Base-by-base conservation (phyloP, 352 stramenopile genomes). In the Blastocystis sp. region DNA sequence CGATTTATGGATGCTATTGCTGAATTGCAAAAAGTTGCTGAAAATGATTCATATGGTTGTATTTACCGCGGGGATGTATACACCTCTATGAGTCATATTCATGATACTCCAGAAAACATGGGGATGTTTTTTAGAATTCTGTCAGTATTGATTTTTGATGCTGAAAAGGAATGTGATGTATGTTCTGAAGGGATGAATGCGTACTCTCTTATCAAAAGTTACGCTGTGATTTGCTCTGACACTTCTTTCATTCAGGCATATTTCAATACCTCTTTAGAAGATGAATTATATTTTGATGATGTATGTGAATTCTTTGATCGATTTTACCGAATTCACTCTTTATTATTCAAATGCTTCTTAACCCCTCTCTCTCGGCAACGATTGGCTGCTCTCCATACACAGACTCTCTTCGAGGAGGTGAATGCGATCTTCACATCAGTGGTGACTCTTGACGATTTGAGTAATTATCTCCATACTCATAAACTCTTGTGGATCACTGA, bases 41-140 rank as follows among this genome's bases (percentile, higher is more conserved):
- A 56, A 22, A 53, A 78, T 19, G 66, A 78, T 27, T 4, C 66
- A 27, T 78, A 37, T 9, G 24, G 24, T 48, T 78, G 1, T 30
- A 24, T 78, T n/a, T 78, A 78, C 57, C 44, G 37, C 37, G 66
- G 66, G 44, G 66, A 78, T 78, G 17, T 78, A 7, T 35, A 59
- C n/a, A 27, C 33, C n/a, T 22, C 30, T 57, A 4, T 54, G 13
- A 15, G 19, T n/a, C 56, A 15, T 33, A 62, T 62, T 13, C 56
- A 33, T n/a, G 56, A 62, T 33, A 62, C 56, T 33, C 56, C 56
- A 33, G 56, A 62, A 13, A 62, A 62, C 56, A n/a, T 62, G 56
- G 13, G 2, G 15, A 62, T 62, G 19, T 13, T 62, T 7, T 13
- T 33, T 7, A 3, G 15, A 33, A 3, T 62, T 3, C 13, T 62